Conservation (phyloP, 2,329 filamentous ascomycete genomes). For the Epichloe hybrida region DNA sequence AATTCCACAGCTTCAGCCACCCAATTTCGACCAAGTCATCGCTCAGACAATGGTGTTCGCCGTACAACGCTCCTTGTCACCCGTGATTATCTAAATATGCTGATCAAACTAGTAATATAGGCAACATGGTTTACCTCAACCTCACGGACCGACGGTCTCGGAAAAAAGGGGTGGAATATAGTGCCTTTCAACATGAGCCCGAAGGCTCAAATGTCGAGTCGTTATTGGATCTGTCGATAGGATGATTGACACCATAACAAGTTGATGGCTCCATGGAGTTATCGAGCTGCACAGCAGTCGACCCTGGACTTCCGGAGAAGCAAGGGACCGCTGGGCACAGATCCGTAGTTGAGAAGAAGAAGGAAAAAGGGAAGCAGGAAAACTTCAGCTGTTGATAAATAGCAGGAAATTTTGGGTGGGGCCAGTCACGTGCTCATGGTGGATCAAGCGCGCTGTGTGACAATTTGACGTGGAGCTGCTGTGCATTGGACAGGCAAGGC, state of each 20-base stretch:
- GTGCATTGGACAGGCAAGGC: neutral
- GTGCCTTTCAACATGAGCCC: conserved; percentile 32
- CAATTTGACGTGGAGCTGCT: neutral
- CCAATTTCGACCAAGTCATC: too few species aligned
- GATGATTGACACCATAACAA: conserved; percentile 69
- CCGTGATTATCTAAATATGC: neutral
- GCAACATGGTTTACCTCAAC: conserved; percentile 75
- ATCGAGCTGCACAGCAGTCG: conserved; percentile 78
- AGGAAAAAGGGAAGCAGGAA: conserved; percentile 16
- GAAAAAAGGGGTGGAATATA: conserved; percentile 82
- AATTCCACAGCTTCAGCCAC: too few species aligned
- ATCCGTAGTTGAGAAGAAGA: conserved; percentile 44
- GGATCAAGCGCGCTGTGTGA: neutral
- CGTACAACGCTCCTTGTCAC: too few species aligned
- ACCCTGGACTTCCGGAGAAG: conserved; percentile 41
- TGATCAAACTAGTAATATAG: conserved; percentile 7
- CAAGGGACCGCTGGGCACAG: conserved; percentile 76
- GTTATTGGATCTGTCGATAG: conserved; percentile 92
- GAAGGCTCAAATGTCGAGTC: conserved; percentile 48
- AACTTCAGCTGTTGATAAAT: conserved; percentile 9
- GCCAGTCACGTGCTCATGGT: conserved; percentile 2
- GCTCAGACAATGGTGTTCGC: too few species aligned
- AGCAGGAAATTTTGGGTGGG: conserved; percentile 6
- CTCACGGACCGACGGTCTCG: conserved; percentile 82
- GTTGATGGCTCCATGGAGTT: conserved; percentile 64